These are phyloP conservation scores for Dothidotthia symphoricarpi DNA, from an alignment of 2,329 filamentous ascomycete genomes.

Conservation along the genomic window DNA sequence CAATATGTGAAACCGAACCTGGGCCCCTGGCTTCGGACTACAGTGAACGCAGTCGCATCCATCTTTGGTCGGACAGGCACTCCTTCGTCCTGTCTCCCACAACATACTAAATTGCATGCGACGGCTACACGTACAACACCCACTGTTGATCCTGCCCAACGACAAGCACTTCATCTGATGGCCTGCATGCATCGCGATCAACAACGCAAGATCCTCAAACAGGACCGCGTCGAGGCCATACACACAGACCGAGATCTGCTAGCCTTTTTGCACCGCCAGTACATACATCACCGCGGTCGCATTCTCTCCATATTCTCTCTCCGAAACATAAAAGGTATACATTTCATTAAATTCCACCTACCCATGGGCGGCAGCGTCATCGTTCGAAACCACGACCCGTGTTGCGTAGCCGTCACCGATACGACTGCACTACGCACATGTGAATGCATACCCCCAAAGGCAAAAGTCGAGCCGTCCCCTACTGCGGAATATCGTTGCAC, in stretches of 20 bases:
- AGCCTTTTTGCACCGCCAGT: constrained; percentile 16
- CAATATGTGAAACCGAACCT: constrained; percentile 5
- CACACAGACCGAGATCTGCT: constrained; percentile 20
- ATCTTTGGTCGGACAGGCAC: neutral
- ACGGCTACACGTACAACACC: neutral
- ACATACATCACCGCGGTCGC: constrained; percentile 7
- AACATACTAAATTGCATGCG: constrained; percentile 3
- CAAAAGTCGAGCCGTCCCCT: constrained; percentile 21
- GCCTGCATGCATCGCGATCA: constrained; percentile 18
- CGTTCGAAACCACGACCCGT: constrained; percentile 16
- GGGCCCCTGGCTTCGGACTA: constrained; percentile 5
- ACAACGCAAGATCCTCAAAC: constrained; percentile 12
- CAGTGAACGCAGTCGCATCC: neutral
- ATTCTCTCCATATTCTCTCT: constrained; percentile 12
- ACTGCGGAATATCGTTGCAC: constrained; percentile 25
- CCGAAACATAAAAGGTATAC: constrained; percentile 18
- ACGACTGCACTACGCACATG: constrained; percentile 5
- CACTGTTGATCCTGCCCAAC: neutral
- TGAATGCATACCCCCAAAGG: constrained; percentile 22
- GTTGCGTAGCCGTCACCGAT: constrained; percentile 8
- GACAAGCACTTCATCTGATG: constrained; percentile 16
- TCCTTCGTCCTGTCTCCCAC: constrained; percentile 4
- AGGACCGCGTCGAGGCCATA: constrained; percentile 18
- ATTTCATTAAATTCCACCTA: constrained; percentile 22
- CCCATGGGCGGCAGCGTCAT: constrained; percentile 21